Evolutionary conservation across 768 basidiomycete genomes (phyloP).

Genomic region (Termitomyces sp.): DNA sequence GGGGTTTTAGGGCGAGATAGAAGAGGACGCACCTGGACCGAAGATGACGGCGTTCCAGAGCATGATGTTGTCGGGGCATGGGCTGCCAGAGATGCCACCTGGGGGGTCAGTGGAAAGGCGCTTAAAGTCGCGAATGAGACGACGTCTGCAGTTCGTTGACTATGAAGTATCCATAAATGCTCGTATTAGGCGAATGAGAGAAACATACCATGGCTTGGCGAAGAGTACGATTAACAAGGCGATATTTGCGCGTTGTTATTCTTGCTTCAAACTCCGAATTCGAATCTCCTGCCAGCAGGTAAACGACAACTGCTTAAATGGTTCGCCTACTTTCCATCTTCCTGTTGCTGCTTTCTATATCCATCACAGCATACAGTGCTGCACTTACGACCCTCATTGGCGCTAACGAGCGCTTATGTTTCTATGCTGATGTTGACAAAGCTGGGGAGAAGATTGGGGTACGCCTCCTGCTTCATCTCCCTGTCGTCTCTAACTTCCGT

Average conservation of each 20-base stretch:
- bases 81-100: slow-evolving; percentile 93
- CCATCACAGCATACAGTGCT: slow-evolving; percentile 39
- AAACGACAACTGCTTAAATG: slow-evolving; percentile 1
- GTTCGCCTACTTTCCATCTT: slow-evolving; percentile 13
- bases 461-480: slow-evolving; percentile 23
- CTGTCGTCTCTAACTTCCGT: slow-evolving; percentile 4
- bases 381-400: slow-evolving; percentile 77
- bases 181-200: background rate
- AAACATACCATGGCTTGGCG: slow-evolving; percentile 4
- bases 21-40: slow-evolving; percentile 77
- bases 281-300: slow-evolving; percentile 7
- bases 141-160: slow-evolving; percentile 93
- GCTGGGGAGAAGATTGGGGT: slow-evolving; percentile 88
- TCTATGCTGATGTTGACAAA: slow-evolving; percentile 96
- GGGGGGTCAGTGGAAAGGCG: slow-evolving; percentile 92
- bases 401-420: slow-evolving; percentile 83
- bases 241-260: background rate
- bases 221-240: background rate
- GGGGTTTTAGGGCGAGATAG: background rate
- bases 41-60: slow-evolving; percentile 99
- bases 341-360: slow-evolving; percentile 30
- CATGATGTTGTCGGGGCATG: slow-evolving; percentile 98
- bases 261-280: slow-evolving; percentile 11
- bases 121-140: slow-evolving; percentile 98
- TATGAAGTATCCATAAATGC: slow-evolving; percentile 20